phyloP scores from a whole-genome alignment of 768 basidiomycete genomes.

The Leccinellum rugosiceps region DNA sequence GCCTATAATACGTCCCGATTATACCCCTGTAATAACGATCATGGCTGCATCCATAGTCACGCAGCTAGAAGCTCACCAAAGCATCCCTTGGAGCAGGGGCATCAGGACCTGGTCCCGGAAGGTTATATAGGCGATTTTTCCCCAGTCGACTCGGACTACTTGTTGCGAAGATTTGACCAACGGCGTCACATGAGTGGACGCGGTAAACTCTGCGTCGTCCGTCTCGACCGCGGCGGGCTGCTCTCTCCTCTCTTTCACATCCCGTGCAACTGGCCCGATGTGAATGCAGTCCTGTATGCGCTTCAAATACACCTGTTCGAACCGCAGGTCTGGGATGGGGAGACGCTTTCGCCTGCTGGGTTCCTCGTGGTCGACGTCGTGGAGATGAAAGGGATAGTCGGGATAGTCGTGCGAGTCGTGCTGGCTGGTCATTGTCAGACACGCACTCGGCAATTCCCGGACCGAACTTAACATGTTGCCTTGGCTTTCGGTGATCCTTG shows the following conservation, averaged over 20 bases:
- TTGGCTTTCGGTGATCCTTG: constrained; percentile 15
- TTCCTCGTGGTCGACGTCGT: constrained; percentile 13
- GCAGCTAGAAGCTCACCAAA: constrained; percentile 48
- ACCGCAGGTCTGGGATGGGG: constrained; percentile 75
- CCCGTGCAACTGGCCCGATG: too few relatives aligned
- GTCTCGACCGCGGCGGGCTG: constrained; percentile 8
- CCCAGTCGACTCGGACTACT: constrained; percentile 53
- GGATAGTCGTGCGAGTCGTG: constrained; percentile 20
- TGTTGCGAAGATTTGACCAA: constrained; percentile 30
- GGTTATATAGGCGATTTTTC: constrained; percentile 58
- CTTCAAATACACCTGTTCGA: constrained; percentile 67
- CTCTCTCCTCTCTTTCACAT: constrained; percentile 36
- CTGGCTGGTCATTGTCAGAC: constrained; percentile 22
- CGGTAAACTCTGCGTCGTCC: constrained; percentile 19
- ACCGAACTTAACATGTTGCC: constrained; percentile 8
- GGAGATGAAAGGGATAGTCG: constrained; percentile 17
- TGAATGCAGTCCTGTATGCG: constrained; percentile 55
- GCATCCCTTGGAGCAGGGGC: constrained; percentile 61
- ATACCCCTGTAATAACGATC: constrained; percentile 23
- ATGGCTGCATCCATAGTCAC: not conserved
- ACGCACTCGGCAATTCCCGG: constrained; percentile 21
- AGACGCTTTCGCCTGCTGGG: constrained; percentile 35
- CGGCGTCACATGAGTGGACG: constrained; percentile 29
- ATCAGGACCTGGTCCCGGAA: constrained; percentile 65
- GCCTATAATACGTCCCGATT: constrained; percentile 31